These are phyloP conservation scores for Solanum piurae DNA, from an alignment of 257 asterid species.

Conservation along the genomic window DNA sequence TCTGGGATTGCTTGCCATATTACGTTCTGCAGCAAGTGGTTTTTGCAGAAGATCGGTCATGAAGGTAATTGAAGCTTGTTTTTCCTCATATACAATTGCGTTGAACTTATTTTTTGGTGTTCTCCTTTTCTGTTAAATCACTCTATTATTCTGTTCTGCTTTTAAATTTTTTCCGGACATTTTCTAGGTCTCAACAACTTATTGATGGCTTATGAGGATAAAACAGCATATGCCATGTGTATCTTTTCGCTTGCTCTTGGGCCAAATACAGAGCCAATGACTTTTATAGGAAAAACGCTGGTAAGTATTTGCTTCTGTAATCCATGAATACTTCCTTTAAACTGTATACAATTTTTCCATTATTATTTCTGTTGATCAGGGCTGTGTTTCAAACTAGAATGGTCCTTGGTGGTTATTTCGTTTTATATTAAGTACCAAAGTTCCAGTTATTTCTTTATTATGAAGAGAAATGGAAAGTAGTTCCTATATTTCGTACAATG, in stretches of 20 bases:
- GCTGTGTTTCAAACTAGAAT: not conserved
- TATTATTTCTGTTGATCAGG: not conserved
- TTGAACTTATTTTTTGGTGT: not conserved
- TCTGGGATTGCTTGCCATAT: conserved; percentile 10
- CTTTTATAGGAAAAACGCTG: conserved; percentile 71
- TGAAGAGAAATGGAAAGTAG: not conserved
- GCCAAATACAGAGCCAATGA: conserved; percentile 69
- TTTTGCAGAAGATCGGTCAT: conserved; percentile 84
- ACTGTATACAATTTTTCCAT: not conserved
- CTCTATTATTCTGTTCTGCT: not conserved
- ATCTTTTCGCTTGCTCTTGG: conserved; percentile 86
- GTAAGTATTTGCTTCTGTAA: conserved; percentile 23
- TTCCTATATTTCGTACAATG: not conserved
- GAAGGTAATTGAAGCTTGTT: conserved; percentile 38
- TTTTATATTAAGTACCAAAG: not conserved
- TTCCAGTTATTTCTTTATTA: not conserved
- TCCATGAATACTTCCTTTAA: not conserved
- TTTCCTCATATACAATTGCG: not conserved
- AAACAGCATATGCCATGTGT: conserved; percentile 93
- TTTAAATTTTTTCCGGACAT: not conserved
- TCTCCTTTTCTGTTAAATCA: not conserved
- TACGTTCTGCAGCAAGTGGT: conserved; percentile 73
- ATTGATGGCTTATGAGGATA: conserved; percentile 87
- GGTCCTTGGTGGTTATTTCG: not conserved
- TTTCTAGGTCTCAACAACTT: conserved; percentile 75